Conservation (phyloP, 768 basidiomycete species). For the Suillus cothurnatus region DNA sequence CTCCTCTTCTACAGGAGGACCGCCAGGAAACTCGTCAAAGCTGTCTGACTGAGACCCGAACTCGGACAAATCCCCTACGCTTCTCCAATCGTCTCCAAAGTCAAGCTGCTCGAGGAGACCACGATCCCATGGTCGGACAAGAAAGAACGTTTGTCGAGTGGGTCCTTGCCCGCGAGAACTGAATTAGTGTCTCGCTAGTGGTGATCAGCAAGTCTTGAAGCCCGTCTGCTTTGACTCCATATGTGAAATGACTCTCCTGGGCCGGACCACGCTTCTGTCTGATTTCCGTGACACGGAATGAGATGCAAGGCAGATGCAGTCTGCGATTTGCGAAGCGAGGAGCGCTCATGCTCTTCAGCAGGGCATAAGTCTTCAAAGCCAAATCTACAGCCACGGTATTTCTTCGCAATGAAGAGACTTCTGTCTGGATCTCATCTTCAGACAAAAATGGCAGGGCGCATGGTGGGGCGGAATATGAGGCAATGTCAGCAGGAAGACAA, state of each 20-base stretch:
- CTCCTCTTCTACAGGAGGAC: not conserved
- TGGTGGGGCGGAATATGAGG: not conserved
- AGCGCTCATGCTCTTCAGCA: not conserved
- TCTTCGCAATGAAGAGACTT: not conserved
- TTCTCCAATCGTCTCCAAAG: not conserved
- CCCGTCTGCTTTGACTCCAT: not conserved
- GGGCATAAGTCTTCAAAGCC: not conserved
- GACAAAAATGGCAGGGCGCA: not conserved
- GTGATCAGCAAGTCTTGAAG: not conserved
- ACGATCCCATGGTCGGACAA: slow-evolving; percentile 1
- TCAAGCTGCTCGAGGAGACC: not conserved
- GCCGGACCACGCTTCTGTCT: not conserved
- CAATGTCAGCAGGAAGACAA: not conserved
- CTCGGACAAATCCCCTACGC: not conserved
- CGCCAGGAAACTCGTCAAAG: not conserved
- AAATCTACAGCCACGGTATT: not conserved
- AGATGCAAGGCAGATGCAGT: not conserved
- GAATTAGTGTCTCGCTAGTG: not conserved
- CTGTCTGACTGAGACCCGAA: not conserved
- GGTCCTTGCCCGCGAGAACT: not conserved
- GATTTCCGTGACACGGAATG: not conserved
- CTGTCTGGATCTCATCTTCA: not conserved
- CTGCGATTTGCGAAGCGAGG: not conserved
- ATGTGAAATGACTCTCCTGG: not conserved
- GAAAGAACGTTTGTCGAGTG: not conserved